These are phyloP conservation scores for Davidsoniella eucalypti DNA, from an alignment of 2,329 filamentous ascomycete species.

Conservation along the genomic window DNA sequence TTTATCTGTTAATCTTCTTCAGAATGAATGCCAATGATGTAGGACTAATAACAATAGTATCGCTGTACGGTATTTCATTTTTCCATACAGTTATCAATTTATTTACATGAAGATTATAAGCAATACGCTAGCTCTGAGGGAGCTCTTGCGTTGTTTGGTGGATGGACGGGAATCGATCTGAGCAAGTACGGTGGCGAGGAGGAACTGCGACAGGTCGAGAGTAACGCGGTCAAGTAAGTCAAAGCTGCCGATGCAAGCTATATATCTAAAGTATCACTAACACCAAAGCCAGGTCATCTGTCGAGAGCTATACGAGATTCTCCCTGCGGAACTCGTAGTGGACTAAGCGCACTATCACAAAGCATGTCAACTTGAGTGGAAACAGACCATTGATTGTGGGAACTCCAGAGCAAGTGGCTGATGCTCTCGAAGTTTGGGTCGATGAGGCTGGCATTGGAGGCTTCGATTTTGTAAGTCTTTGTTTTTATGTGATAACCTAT, in stretches of 20 bases:
- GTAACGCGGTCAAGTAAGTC: slow-evolving; percentile 37
- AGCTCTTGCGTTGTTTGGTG: slow-evolving; percentile 53
- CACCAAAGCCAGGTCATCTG: slow-evolving; percentile 26
- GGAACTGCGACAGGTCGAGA: slow-evolving; percentile 44
- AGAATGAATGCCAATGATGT: too few species aligned
- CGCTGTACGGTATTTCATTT: too few species aligned
- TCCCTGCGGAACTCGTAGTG: slow-evolving; percentile 46
- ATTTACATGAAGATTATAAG: slow-evolving; percentile 30
- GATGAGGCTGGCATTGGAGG: slow-evolving; percentile 54
- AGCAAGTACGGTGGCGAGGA: slow-evolving; percentile 46
- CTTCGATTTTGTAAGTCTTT: slow-evolving; percentile 40
- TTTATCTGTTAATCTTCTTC: too few species aligned
- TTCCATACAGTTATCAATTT: too few species aligned
- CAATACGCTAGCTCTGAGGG: slow-evolving; percentile 45
- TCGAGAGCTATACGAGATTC: slow-evolving; percentile 38
- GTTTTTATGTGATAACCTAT: too few species aligned
- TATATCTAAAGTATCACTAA: too few species aligned
- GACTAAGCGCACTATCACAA: slow-evolving; percentile 54
- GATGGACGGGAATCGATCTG: slow-evolving; percentile 49
- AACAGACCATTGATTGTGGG: slow-evolving; percentile 49
- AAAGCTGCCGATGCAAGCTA: too few species aligned
- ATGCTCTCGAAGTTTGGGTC: slow-evolving; percentile 51
- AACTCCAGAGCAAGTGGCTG: slow-evolving; percentile 46
- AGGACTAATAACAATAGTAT: too few species aligned
- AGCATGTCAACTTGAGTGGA: slow-evolving; percentile 48